phyloP scores from a whole-genome alignment of 768 basidiomycete species.

The Xerocomellus intermedius region DNA sequence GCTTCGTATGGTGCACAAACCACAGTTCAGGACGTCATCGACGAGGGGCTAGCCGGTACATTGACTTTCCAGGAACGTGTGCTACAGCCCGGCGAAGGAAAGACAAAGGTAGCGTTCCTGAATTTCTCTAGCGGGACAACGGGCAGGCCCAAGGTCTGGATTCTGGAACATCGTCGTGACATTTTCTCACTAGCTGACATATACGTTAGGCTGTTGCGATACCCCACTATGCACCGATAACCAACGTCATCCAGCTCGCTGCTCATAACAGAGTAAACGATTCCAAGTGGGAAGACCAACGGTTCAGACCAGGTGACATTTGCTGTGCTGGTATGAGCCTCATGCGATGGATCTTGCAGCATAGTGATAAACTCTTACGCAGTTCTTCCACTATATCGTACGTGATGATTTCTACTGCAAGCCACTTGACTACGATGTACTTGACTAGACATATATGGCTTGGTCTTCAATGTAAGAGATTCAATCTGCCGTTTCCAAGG shows the following conservation, averaged over 20 bases:
- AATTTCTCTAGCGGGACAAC: slow-evolving; percentile 78
- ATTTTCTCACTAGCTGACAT: not conserved
- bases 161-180: not conserved
- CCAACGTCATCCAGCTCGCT: slow-evolving; percentile 61
- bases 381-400: slow-evolving; percentile 66
- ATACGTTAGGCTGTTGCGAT: slow-evolving; percentile 53
- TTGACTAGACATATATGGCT: slow-evolving; percentile 60
- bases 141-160: slow-evolving; percentile 64
- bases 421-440: not conserved
- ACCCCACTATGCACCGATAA: slow-evolving; percentile 56
- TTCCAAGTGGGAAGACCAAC: slow-evolving; percentile 43
- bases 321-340: slow-evolving; percentile 51
- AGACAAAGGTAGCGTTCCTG: slow-evolving; percentile 66
- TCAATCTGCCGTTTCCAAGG: not conserved
- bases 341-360: not conserved
- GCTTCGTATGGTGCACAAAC: slow-evolving; percentile 13
- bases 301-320: slow-evolving; percentile 61
- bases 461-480: slow-evolving; percentile 52
- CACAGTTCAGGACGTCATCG: slow-evolving; percentile 48
- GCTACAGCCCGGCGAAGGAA: slow-evolving; percentile 58
- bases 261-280: slow-evolving; percentile 51
- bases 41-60: slow-evolving; percentile 43
- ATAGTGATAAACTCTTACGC: not conserved
- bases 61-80: slow-evolving; percentile 47
- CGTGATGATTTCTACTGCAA: slow-evolving; percentile 18